Evolutionary conservation across 1,139 yeast species (phyloP).

Genomic region (Debaryomycetaceae sp.): DNA sequence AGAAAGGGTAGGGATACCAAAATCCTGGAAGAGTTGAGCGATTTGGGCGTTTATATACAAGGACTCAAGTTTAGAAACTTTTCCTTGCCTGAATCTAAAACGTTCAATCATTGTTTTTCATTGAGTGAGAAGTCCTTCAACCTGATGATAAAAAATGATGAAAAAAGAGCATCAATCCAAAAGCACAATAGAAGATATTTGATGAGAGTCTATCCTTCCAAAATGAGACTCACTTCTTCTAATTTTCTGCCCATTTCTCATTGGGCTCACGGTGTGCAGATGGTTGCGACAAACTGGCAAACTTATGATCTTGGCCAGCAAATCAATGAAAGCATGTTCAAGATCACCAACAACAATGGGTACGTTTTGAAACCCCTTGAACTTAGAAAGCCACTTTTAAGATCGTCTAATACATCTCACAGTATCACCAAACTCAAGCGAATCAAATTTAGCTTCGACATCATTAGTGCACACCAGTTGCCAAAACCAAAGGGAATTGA

Average conservation of each 20-base stretch:
- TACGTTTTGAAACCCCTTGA: conserved; percentile 70
- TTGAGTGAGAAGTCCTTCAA: conserved; percentile 70
- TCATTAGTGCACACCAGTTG: conserved; percentile 83
- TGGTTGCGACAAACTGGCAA: conserved; percentile 98
- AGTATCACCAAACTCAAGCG: conserved; percentile 3
- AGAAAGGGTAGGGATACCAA: conserved; percentile 21
- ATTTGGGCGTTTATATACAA: conserved; percentile 61
- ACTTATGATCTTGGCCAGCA: conserved; percentile 88
- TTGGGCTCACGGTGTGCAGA: conserved; percentile 85
- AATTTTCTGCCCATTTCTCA: conserved; percentile 75
- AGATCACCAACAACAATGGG: conserved; percentile 57
- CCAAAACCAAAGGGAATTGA: conserved; percentile 56
- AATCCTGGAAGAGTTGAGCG: conserved; percentile 49
- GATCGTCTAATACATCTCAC: conserved; percentile 15
- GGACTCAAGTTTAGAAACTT: conserved; percentile 81
- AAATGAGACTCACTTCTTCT: conserved; percentile 67
- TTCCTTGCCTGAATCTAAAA: conserved; percentile 81
- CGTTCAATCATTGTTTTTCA: conserved; percentile 80
- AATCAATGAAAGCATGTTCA: conserved; percentile 81
- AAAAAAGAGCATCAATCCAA: conserved; percentile 49
- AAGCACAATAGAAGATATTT: conserved; percentile 76
- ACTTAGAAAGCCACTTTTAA: conserved; percentile 34
- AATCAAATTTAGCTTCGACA: conserved; percentile 32
- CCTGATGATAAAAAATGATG: conserved; percentile 59
- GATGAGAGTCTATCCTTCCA: conserved; percentile 87